Base-by-base conservation (phyloP, 805 yeast species). In the Kluyveromyces nonfermentans region DNA sequence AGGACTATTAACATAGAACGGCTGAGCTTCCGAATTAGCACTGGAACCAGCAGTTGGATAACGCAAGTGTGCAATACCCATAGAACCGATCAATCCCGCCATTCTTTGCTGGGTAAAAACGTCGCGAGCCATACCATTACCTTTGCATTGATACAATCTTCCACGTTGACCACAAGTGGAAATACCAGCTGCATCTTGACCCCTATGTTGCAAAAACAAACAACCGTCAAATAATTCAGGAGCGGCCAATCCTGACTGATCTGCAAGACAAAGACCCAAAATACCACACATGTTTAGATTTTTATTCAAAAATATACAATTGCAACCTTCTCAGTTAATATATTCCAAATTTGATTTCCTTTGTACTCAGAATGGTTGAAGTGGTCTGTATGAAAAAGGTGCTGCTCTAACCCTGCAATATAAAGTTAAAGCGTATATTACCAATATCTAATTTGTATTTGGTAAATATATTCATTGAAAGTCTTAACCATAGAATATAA, bases 181-280 rank as follows among this genome's bases (percentile, higher is more conserved):
- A 44, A 93, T 90, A 50, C 98, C 98, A n/a, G 97, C 96, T 9
- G 98, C 98, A 64, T 93, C 98, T 69, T 93, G 98, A 37, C 98
- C 98, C 60, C 98, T 77, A 62, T 93, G 98, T 63, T 93, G 98
- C 49, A 93, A 71, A 63, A 83, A 90, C 69, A 88, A 78, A 50
- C 90, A 82, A 6, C 96, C 96, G 62, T 93, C 98, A 45, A 87
- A 80, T 37, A 93, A 72, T 59, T 89, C 97, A 5, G 95, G 80
- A 10, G 96, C 95, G 40, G 85, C 96, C 46, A 76, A 74, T 40
- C 72, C 73, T 19, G 71, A 63, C 52, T 79, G 84, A 63, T 87
- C 84, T 10, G 95, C 85, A 45, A 86, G 72, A 35, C 87, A 83
- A 42, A 90, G 74, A 46, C 96, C 98, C 55, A 90, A 69, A 50